A percentile compares a stretch with the other conserved stretches of the same genome.
phyloP scores from a whole-genome alignment of 169 alveolate genomes.

The Sarcocystis neurona region DNA sequence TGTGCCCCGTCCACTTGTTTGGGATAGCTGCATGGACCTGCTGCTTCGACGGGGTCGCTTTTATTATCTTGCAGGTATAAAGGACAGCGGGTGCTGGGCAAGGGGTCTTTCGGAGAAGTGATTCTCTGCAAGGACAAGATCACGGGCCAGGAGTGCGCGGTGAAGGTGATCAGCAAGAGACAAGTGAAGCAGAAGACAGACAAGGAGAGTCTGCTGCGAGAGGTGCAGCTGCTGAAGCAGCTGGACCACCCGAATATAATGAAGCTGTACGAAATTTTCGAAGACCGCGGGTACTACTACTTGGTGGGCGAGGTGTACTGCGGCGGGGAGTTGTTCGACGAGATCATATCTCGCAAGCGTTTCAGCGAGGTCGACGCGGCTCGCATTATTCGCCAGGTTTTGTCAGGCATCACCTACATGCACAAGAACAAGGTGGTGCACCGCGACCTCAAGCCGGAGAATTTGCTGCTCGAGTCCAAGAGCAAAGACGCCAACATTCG shows the following conservation, averaged over 20 bases:
- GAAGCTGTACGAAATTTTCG: slow-evolving; percentile 89
- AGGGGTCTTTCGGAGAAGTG: slow-evolving; percentile 93
- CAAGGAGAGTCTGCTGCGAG: slow-evolving; percentile 81
- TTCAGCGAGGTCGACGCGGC: slow-evolving; percentile 94
- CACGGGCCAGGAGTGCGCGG: slow-evolving; percentile 86
- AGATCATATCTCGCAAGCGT: slow-evolving; percentile 86
- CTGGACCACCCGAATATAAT: slow-evolving; percentile 90
- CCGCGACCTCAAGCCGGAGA: slow-evolving; percentile 89
- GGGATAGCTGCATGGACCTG: background rate
- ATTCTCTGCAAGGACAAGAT: slow-evolving; percentile 83
- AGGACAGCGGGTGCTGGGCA: slow-evolving; percentile 87
- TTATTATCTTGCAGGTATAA: slow-evolving; percentile 80
- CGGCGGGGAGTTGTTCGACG: slow-evolving; percentile 96
- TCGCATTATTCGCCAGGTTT: slow-evolving; percentile 87
- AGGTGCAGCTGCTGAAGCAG: slow-evolving; percentile 82
- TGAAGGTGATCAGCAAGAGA: slow-evolving; percentile 87
- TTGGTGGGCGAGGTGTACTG: slow-evolving; percentile 90
- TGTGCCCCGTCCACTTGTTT: background rate
- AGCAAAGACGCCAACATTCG: slow-evolving; percentile 84
- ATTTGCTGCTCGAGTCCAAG: slow-evolving; percentile 85
- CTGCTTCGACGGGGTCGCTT: background rate
- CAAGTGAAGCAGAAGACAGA: slow-evolving; percentile 85
- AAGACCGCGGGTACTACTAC: slow-evolving; percentile 85
- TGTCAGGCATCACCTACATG: slow-evolving; percentile 89
- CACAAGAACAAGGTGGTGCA: slow-evolving; percentile 89